Evolutionary conservation across 2,329 filamentous ascomycete species (phyloP).

Genomic region (Penicillium occitanis): DNA sequence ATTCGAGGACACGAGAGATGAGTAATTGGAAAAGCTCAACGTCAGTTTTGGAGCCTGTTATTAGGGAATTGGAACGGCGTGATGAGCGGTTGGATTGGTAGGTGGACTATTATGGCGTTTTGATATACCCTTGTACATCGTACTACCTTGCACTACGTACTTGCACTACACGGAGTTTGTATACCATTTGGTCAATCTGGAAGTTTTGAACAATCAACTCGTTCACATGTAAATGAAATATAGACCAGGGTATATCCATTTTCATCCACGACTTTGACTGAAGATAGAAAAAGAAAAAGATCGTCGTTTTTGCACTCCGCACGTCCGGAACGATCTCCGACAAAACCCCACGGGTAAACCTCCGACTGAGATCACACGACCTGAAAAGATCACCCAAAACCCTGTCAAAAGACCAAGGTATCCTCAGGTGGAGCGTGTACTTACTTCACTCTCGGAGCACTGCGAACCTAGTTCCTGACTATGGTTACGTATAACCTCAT

Average conservation of each 20-base stretch:
- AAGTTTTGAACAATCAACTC: neutral
- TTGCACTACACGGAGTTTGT: neutral
- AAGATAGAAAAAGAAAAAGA: neutral
- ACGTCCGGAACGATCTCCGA: neutral
- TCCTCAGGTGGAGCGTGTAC: neutral
- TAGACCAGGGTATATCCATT: neutral
- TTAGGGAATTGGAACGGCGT: conserved; percentile 37
- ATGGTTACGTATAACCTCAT: neutral
- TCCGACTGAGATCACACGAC: conserved; percentile 4
- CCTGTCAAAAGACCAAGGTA: too few relatives aligned
- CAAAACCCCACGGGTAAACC: neutral
- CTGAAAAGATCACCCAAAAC: neutral
- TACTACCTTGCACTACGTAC: neutral
- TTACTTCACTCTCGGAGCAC: neutral
- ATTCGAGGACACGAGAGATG: conserved; percentile 49
- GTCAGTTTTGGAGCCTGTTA: conserved; percentile 39
- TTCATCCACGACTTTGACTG: neutral
- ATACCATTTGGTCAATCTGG: neutral
- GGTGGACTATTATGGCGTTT: neutral
- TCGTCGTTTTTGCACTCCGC: neutral
- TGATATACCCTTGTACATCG: conserved; percentile 6
- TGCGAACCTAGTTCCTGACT: neutral
- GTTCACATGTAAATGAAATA: neutral
- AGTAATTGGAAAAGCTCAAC: conserved; percentile 39
- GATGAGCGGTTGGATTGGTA: conserved; percentile 42